phyloP scores from a whole-genome alignment of 495 filamentous ascomycete species.

The Annulohypoxylon bovei region DNA sequence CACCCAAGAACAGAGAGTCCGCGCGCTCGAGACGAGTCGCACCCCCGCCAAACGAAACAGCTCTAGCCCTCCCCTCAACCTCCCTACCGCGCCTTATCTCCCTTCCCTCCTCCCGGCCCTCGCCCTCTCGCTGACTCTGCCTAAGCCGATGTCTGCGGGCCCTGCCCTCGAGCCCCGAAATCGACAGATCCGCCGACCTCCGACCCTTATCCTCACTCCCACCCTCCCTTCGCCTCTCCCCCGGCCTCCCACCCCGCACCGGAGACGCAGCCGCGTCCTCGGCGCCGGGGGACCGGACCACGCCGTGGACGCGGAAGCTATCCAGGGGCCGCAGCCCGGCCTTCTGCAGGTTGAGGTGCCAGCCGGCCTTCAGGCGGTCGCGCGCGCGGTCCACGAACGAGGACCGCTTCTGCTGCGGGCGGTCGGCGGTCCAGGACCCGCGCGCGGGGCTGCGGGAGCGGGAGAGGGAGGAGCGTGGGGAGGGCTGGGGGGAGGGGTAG shows the following conservation, averaged over 20 bases:
- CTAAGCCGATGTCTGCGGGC: background rate
- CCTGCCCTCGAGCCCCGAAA: background rate
- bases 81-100: too few species aligned
- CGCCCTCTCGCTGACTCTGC: background rate
- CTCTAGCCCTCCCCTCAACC: background rate
- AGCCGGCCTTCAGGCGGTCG: background rate
- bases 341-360: slow-evolving; percentile 18
- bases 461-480: background rate
- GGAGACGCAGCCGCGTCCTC: background rate
- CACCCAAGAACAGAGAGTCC: slow-evolving; percentile 21
- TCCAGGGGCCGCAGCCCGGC: slow-evolving; percentile 4
- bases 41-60: background rate
- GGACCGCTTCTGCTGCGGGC: slow-evolving; percentile 1
- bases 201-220: background rate
- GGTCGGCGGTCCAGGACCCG: slow-evolving; percentile 26
- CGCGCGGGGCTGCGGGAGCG: slow-evolving; percentile 8
- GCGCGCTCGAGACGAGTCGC: background rate
- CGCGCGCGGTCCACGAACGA: slow-evolving; percentile 28
- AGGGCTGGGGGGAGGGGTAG: background rate
- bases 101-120: background rate
- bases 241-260: background rate
- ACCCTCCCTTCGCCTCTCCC: background rate
- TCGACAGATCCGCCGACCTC: background rate
- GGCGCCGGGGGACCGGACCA: slow-evolving; percentile 1
- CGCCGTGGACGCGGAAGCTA: slow-evolving; percentile 31